Evolutionary conservation across 441 rosid genomes (phyloP).

Genomic region (Erysimum cheiri): DNA sequence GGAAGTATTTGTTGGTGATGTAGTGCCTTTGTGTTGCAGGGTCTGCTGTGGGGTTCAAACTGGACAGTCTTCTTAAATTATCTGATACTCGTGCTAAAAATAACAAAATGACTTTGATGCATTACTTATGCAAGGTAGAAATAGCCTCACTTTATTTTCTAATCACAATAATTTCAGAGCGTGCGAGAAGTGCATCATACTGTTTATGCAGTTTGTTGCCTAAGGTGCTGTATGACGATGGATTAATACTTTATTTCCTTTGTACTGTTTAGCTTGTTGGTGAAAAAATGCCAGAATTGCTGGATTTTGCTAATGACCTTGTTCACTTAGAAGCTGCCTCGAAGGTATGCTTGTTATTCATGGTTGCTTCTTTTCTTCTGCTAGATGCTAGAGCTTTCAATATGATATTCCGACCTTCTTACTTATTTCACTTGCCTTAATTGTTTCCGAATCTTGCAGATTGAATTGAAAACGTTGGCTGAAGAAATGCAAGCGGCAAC

Average conservation of each 20-base stretch:
- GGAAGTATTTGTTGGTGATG: conserved; percentile 15
- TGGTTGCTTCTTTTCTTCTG: conserved; percentile 18
- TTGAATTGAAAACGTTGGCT: conserved; percentile 93
- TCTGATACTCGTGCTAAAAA: conserved; percentile 98
- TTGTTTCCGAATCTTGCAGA: conserved; percentile 52
- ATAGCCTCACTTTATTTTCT: conserved; percentile 2
- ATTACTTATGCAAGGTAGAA: conserved; percentile 92
- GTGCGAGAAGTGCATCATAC: conserved; percentile 9
- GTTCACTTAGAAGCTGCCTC: conserved; percentile 94
- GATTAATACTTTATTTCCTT: conserved; percentile 12
- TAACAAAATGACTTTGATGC: conserved; percentile 97
- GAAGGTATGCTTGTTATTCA: conserved; percentile 61
- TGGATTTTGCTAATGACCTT: conserved; percentile 91
- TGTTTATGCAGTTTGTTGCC: conserved; percentile 11
- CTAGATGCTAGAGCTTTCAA: conserved; percentile 18
- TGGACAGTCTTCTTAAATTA: conserved; percentile 95
- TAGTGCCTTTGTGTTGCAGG: conserved; percentile 55
- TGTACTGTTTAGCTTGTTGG: conserved; percentile 69
- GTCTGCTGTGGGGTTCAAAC: conserved; percentile 94
- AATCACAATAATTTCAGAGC: neutral
- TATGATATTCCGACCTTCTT: conserved; percentile 2
- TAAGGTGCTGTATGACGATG: conserved; percentile 24
- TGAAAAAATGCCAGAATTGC: conserved; percentile 93
- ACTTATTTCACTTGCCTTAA: conserved; percentile 11
- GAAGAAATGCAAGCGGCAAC: conserved; percentile 99